phyloP scores from a whole-genome alignment of 2,329 filamentous ascomycete genomes.

The Botrytis elliptica region DNA sequence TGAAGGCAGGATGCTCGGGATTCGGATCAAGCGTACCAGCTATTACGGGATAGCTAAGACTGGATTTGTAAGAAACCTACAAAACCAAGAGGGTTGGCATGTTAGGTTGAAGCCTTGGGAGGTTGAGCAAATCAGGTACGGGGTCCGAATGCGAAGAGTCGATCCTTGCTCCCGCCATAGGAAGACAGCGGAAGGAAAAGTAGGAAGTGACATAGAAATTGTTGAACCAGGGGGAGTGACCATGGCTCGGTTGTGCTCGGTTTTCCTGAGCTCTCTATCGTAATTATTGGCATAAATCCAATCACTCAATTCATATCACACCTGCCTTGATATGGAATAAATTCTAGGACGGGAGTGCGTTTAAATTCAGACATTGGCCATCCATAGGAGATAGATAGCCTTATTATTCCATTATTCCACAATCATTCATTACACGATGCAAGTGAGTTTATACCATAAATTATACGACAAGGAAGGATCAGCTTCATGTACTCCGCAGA shows the following conservation, averaged over 20 bases:
- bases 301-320: not conserved
- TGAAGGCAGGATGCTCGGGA: not conserved
- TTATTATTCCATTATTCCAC: not conserved
- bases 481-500: not conserved
- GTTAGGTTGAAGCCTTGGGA: not conserved
- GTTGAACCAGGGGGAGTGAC: not conserved
- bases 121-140: not conserved
- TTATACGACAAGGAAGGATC: not conserved
- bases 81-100: not conserved
- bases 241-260: not conserved
- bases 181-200: not conserved
- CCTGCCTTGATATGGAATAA: not conserved
- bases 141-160: not conserved
- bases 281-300: not conserved
- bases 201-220: not conserved
- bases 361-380: not conserved
- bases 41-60: not conserved
- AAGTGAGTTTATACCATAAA: not conserved
- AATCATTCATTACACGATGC: not conserved
- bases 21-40: not conserved
- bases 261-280: not conserved
- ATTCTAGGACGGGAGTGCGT: not conserved
- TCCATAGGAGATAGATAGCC: not conserved
- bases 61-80: not conserved
- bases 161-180: not conserved